phyloP scores from a whole-genome alignment of 2,329 filamentous ascomycete genomes.

The Cladophialophora bantiana region DNA sequence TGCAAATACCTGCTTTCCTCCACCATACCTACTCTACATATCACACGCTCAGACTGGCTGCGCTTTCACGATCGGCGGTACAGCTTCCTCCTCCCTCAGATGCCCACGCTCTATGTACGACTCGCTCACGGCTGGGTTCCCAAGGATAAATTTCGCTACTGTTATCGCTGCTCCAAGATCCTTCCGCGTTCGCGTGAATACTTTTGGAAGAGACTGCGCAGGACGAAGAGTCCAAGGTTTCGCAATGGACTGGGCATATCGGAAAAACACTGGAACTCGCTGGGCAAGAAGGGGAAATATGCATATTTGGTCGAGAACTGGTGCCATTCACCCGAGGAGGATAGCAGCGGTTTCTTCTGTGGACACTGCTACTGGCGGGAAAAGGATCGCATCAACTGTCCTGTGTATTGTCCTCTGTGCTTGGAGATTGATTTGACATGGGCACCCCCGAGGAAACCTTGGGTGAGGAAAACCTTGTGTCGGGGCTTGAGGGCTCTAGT shows the following conservation, averaged over 20 bases:
- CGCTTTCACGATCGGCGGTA: conserved; percentile 30
- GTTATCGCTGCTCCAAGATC: conserved; percentile 36
- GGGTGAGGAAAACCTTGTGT: conserved; percentile 17
- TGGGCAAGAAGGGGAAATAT: conserved; percentile 32
- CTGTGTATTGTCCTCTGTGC: conserved; percentile 31
- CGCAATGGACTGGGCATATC: conserved; percentile 22
- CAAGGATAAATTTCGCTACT: conserved; percentile 37
- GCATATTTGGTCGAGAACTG: conserved; percentile 34
- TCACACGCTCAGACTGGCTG: conserved; percentile 22
- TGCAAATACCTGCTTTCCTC: conserved; percentile 36
- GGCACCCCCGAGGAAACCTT: conserved; percentile 17
- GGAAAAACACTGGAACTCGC: conserved; percentile 29
- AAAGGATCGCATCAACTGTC: conserved; percentile 7
- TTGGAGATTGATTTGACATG: conserved; percentile 34
- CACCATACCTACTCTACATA: conserved; percentile 29
- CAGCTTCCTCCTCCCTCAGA: conserved; percentile 23
- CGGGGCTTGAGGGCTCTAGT: neutral
- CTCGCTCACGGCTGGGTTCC: conserved; percentile 40
- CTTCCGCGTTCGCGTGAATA: conserved; percentile 32
- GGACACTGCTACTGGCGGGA: conserved; percentile 23
- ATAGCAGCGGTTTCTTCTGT: conserved; percentile 34
- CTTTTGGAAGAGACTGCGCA: conserved; percentile 30
- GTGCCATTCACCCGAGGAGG: conserved; percentile 29
- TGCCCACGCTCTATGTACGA: conserved; percentile 31
- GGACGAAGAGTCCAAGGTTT: conserved; percentile 32